Evolutionary conservation across 2,329 filamentous ascomycete genomes (phyloP).

Genomic region (Fusarium penzigii): DNA sequence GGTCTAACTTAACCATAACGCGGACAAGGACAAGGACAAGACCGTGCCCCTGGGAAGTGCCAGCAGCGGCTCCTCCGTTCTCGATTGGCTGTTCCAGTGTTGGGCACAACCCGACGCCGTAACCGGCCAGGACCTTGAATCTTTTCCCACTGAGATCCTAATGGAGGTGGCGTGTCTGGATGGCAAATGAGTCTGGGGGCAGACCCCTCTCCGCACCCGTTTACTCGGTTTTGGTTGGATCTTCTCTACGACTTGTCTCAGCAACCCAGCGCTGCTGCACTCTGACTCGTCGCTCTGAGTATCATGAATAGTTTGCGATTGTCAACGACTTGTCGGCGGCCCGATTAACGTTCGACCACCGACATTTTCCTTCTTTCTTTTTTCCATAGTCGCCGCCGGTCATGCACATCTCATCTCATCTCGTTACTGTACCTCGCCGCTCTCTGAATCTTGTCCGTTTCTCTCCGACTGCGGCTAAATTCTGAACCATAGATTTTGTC

Average conservation of each 20-base stretch:
- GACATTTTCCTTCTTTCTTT: conserved; percentile 2
- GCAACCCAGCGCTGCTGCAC: conserved; percentile 1
- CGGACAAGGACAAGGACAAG: conserved; percentile 3
- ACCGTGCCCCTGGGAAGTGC: conserved; percentile 6
- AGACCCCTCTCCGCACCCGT: conserved; percentile 1
- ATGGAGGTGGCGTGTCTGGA: conserved; percentile 7
- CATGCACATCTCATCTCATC: neutral
- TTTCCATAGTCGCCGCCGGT: neutral
- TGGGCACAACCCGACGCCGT: conserved; percentile 5
- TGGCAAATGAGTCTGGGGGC: conserved; percentile 20
- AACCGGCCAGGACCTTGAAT: conserved; percentile 3
- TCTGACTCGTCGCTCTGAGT: conserved; percentile 3
- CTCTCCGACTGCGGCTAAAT: conserved; percentile 1
- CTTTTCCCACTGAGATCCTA: neutral
- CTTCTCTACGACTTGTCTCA: conserved; percentile 1
- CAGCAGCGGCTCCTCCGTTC: conserved; percentile 15
- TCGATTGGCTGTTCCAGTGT: conserved; percentile 8
- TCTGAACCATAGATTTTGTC: neutral
- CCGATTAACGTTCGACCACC: conserved; percentile 19
- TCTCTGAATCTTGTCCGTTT: neutral
- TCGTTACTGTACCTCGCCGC: conserved; percentile 1
- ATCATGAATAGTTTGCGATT: conserved; percentile 12
- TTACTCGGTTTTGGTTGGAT: neutral
- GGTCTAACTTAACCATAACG: conserved; percentile 13
- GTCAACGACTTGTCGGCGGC: conserved; percentile 13